These are phyloP conservation scores for Didymosphaeria variabile DNA, from an alignment of 2,329 filamentous ascomycete species.

Conservation along the genomic window DNA sequence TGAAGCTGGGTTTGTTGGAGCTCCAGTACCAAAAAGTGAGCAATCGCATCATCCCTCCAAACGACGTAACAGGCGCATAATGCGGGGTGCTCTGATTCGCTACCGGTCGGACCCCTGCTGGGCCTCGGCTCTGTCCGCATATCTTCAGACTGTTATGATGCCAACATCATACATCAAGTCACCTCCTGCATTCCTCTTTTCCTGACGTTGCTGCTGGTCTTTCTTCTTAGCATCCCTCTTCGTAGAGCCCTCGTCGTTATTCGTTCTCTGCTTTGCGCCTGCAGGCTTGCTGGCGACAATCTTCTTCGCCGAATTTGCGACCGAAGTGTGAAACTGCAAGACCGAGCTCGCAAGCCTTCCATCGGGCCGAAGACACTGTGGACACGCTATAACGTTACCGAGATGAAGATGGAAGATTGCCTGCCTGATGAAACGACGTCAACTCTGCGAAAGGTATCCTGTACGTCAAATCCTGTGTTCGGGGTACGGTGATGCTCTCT, in stretches of 20 bases:
- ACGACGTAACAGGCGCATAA: neutral
- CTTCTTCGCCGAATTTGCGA: slow-evolving; percentile 25
- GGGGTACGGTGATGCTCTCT: neutral
- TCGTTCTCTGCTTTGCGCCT: slow-evolving; percentile 23
- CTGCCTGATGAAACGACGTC: too few relatives aligned
- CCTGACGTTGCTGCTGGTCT: neutral
- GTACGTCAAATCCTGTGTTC: neutral
- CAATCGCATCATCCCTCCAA: neutral
- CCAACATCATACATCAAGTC: neutral
- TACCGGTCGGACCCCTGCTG: slow-evolving; percentile 1
- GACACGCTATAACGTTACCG: neutral
- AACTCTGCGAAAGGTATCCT: neutral
- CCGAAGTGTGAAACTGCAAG: slow-evolving; percentile 62
- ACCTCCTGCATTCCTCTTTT: neutral
- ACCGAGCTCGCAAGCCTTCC: too few relatives aligned
- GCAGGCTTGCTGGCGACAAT: slow-evolving; percentile 23
- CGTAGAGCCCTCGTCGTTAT: neutral
- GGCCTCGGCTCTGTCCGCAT: slow-evolving; percentile 2
- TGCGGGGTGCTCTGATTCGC: slow-evolving; percentile 2
- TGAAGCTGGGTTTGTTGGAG: neutral
- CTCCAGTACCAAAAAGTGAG: neutral
- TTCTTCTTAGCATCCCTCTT: neutral
- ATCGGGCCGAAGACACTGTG: neutral
- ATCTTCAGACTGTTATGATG: neutral
- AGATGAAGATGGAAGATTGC: too few relatives aligned